Percentiles rank a stretch among this genome's conserved stretches.
Evolutionary conservation across 2,329 filamentous ascomycete species (phyloP).

Genomic region (Aspergillus sergii): DNA sequence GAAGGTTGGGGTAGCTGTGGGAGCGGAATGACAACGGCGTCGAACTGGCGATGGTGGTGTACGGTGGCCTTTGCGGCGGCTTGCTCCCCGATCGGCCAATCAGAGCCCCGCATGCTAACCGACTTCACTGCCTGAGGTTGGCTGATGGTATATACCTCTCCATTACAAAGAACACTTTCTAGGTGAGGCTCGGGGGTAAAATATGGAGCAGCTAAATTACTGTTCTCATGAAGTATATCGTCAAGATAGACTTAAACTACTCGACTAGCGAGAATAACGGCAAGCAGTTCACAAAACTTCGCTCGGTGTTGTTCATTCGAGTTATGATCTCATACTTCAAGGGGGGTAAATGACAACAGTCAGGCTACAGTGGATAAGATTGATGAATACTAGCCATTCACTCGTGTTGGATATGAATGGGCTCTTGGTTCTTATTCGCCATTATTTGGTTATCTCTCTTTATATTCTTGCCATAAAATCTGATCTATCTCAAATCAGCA

Average conservation of each 20-base stretch:
- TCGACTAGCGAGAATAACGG: neutral
- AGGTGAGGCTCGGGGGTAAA: too few relatives aligned
- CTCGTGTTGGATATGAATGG: neutral
- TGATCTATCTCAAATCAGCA: neutral
- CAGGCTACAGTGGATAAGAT: neutral
- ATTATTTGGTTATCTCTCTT: neutral
- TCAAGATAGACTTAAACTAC: neutral
- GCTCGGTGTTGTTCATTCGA: neutral
- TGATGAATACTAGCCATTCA: neutral
- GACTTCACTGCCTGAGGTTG: conserved; percentile 12
- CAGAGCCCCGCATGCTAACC: conserved; percentile 29
- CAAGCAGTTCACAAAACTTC: neutral
- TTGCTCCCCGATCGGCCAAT: conserved; percentile 32
- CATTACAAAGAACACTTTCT: neutral
- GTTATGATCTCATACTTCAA: conserved; percentile 14
- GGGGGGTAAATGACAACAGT: neutral
- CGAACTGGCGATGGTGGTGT: conserved; percentile 27
- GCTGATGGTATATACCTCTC: neutral
- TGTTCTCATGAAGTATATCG: neutral
- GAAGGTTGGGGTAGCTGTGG: conserved; percentile 14
- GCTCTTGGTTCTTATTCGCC: neutral
- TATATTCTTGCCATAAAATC: neutral
- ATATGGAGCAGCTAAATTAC: too few relatives aligned
- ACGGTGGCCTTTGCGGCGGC: conserved; percentile 42
- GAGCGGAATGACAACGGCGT: conserved; percentile 12